phyloP scores from a whole-genome alignment of 2,329 filamentous ascomycete species.

The Penicillium vulpinum region DNA sequence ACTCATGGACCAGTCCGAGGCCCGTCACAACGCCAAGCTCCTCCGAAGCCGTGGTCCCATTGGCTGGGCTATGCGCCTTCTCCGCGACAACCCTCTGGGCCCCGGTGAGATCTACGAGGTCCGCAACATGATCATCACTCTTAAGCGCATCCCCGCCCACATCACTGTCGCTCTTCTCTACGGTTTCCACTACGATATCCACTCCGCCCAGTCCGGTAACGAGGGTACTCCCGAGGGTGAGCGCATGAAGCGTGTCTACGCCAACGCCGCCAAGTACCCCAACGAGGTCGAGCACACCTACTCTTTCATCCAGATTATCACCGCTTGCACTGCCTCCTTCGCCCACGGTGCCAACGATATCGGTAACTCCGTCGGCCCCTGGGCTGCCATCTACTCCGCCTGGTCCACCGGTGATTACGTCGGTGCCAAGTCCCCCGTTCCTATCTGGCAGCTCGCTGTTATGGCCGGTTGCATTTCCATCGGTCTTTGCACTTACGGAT shows the following conservation, averaged over 20 bases:
- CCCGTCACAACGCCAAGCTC: constrained; percentile 63
- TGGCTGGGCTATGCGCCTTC: constrained; percentile 79
- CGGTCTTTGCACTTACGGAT: constrained; percentile 72
- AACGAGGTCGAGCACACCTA: constrained; percentile 68
- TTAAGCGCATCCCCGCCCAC: constrained; percentile 66
- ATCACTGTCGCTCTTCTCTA: constrained; percentile 66
- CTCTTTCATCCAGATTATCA: constrained; percentile 57
- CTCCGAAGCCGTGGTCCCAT: constrained; percentile 64
- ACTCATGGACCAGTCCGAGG: constrained; percentile 58
- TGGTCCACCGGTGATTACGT: constrained; percentile 65
- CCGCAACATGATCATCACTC: constrained; percentile 71
- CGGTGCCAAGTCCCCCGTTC: constrained; percentile 64
- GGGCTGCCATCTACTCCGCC: constrained; percentile 68
- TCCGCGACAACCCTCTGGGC: constrained; percentile 72
- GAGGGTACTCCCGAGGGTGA: constrained; percentile 69
- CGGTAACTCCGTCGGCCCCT: constrained; percentile 68
- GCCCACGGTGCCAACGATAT: constrained; percentile 75
- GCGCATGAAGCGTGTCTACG: constrained; percentile 70
- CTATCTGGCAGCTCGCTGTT: constrained; percentile 75
- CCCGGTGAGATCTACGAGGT: constrained; percentile 72
- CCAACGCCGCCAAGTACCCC: constrained; percentile 62
- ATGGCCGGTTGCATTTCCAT: constrained; percentile 63
- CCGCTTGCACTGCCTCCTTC: constrained; percentile 53
- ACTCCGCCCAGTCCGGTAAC: constrained; percentile 70
- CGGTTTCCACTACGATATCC: constrained; percentile 79